Evolutionary conservation across 805 yeast genomes (phyloP).

Genomic region (Zygoascus ofunaensis): DNA sequence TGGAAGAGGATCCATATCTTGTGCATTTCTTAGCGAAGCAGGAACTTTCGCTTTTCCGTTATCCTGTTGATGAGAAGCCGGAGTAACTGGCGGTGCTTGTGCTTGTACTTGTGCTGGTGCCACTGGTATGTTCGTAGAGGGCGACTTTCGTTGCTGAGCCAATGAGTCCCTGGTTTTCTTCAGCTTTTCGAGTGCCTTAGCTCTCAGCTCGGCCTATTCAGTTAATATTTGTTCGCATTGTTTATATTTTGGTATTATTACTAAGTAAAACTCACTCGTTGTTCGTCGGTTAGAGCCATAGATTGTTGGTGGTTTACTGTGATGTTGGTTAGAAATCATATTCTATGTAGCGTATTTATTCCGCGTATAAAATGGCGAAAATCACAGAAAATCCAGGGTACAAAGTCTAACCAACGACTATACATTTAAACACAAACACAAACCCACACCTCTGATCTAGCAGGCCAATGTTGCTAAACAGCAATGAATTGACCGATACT

Average conservation of each 20-base stretch:
- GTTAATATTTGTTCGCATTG: neutral
- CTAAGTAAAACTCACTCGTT: slow-evolving; percentile 3
- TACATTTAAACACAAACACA: no score
- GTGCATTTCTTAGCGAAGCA: slow-evolving; percentile 11
- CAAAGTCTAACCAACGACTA: no score
- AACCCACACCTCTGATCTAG: no score
- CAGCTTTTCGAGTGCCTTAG: slow-evolving; percentile 16
- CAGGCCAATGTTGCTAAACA: neutral
- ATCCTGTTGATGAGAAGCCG: no score
- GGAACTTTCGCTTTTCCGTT: slow-evolving; percentile 1
- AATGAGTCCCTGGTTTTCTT: slow-evolving; percentile 19
- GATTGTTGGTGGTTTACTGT: no score
- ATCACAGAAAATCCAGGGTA: no score
- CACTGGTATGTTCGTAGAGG: neutral
- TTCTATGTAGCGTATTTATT: no score
- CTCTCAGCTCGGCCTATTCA: slow-evolving; percentile 13
- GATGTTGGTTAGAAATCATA: no score
- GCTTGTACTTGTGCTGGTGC: slow-evolving; percentile 1
- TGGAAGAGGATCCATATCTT: slow-evolving; percentile 10
- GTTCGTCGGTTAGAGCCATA: slow-evolving; percentile 1
- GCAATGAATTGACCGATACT: neutral
- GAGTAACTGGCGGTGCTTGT: neutral
- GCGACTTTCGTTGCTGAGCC: slow-evolving; percentile 10
- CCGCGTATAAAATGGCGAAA: no score
- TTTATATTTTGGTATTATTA: neutral